Percentiles rank a stretch among this genome's conserved stretches.
Conservation (phyloP, 768 basidiomycete genomes). For the Rhizopogon rudus region DNA sequence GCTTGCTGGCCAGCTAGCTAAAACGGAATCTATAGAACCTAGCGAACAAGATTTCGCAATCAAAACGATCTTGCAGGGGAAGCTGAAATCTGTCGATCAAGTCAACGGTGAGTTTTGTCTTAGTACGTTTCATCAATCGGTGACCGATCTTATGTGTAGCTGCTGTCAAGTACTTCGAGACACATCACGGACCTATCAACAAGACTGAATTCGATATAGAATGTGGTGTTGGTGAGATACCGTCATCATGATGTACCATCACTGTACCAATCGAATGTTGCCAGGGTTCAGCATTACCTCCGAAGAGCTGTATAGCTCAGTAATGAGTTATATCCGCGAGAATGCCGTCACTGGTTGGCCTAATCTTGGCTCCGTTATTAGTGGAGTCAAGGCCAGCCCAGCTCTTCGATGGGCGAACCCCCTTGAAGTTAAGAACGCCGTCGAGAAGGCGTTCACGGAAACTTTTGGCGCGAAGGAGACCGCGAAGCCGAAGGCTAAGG, state of each 20-base stretch:
- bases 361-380: conserved; percentile 62
- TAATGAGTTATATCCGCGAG: conserved; percentile 52
- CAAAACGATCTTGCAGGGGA: conserved; percentile 62
- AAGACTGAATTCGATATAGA: conserved; percentile 65
- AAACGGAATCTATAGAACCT: conserved; percentile 43
- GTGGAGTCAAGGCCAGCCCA: conserved; percentile 54
- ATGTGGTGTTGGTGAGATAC: conserved; percentile 81
- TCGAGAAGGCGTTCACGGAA: conserved; percentile 63
- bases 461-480: conserved; percentile 71
- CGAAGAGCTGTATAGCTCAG: conserved; percentile 52
- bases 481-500: conserved; percentile 64
- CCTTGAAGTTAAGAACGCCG: conserved; percentile 77
- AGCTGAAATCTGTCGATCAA: conserved; percentile 80
- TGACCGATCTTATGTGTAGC: conserved; percentile 7
- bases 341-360: conserved; percentile 67
- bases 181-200: conserved; percentile 56
- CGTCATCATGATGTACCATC: background rate
- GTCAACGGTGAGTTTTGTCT: conserved; percentile 59
- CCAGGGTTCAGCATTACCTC: conserved; percentile 77
- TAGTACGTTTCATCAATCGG: background rate
- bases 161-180: conserved; percentile 71
- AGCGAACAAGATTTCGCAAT: conserved; percentile 60
- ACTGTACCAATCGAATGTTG: background rate
- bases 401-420: conserved; percentile 79
- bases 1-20: conserved; percentile 58